phyloP scores from a whole-genome alignment of 495 filamentous ascomycete species.

The Penicillium daleae region DNA sequence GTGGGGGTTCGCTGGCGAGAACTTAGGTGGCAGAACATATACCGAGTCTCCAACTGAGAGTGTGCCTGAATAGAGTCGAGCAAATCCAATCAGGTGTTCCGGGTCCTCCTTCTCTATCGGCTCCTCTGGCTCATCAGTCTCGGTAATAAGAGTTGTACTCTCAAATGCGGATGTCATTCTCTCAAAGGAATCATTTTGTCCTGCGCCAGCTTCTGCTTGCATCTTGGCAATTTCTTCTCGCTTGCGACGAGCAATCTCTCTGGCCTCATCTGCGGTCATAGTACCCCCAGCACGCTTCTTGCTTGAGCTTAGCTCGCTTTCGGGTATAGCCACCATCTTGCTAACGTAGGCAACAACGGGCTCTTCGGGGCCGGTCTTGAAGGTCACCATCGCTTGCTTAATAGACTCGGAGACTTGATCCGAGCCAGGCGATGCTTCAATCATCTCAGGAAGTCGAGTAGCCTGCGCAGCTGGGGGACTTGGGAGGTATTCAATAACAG shows the following conservation, averaged over 20 bases:
- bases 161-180: slow-evolving; percentile 60
- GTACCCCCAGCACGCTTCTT: slow-evolving; percentile 62
- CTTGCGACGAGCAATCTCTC: slow-evolving; percentile 85
- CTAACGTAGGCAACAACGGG: slow-evolving; percentile 95
- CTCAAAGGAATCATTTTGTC: slow-evolving; percentile 43
- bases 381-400: slow-evolving; percentile 78
- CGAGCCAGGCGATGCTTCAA: slow-evolving; percentile 80
- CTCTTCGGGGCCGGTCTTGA: slow-evolving; percentile 66
- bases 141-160: slow-evolving; percentile 53
- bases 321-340: slow-evolving; percentile 95
- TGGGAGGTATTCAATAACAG: slow-evolving; percentile 89
- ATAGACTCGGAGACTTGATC: slow-evolving; percentile 67
- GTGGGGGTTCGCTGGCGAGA: slow-evolving; percentile 78
- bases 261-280: slow-evolving; percentile 85
- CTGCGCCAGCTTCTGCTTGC: slow-evolving; percentile 59
- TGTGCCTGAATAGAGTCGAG: slow-evolving; percentile 88
- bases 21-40: slow-evolving; percentile 91
- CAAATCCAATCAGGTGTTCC: slow-evolving; percentile 94
- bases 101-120: slow-evolving; percentile 60
- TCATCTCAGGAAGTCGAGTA: slow-evolving; percentile 74
- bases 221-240: slow-evolving; percentile 81
- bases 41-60: slow-evolving; percentile 86
- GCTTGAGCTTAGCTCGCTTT: slow-evolving; percentile 86
- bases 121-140: slow-evolving; percentile 41
- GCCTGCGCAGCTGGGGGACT: slow-evolving; percentile 84